Evolutionary conservation across 257 asterid species (phyloP).

Genomic region (Handroanthus guayacan): DNA sequence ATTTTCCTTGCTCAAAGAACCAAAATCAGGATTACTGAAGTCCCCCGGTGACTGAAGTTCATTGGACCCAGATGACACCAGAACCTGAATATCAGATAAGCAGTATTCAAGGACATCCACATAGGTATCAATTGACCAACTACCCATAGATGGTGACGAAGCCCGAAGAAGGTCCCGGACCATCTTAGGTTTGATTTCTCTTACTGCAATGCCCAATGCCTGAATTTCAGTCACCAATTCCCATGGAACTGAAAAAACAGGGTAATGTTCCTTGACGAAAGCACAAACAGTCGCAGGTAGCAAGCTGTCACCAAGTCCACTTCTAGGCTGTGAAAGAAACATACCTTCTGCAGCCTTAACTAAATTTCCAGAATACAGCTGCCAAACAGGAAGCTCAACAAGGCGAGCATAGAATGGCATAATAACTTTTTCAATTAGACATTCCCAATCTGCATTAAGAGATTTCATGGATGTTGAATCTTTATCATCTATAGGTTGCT

Average conservation of each 20-base stretch:
- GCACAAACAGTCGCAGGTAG: conserved; percentile 92
- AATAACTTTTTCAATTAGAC: conserved; percentile 77
- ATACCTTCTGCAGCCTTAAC: conserved; percentile 93
- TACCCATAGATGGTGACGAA: conserved; percentile 65
- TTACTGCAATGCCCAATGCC: conserved; percentile 78
- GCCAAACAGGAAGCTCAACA: conserved; percentile 91
- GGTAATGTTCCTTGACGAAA: conserved; percentile 96
- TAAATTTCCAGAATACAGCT: conserved; percentile 85
- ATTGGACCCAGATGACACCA: conserved; percentile 52
- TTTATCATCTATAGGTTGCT: conserved; percentile 50
- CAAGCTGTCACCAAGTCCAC: conserved; percentile 74
- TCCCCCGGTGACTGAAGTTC: conserved; percentile 42
- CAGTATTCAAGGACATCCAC: conserved; percentile 94
- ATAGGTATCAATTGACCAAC: conserved; percentile 75
- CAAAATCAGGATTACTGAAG: conserved; percentile 47
- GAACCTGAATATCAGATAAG: conserved; percentile 79
- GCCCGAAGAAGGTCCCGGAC: conserved; percentile 89
- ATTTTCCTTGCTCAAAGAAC: conserved; percentile 42
- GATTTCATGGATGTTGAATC: conserved; percentile 45
- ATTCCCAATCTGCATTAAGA: conserved; percentile 76
- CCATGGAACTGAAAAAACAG: conserved; percentile 98
- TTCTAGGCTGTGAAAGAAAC: conserved; percentile 97
- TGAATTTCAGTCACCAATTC: conserved; percentile 89
- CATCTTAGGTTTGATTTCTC: conserved; percentile 95
- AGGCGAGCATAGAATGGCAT: conserved; percentile 82